Evolutionary conservation across 805 yeast species (phyloP).

Genomic region (Wickerhamomyces queroliae): DNA sequence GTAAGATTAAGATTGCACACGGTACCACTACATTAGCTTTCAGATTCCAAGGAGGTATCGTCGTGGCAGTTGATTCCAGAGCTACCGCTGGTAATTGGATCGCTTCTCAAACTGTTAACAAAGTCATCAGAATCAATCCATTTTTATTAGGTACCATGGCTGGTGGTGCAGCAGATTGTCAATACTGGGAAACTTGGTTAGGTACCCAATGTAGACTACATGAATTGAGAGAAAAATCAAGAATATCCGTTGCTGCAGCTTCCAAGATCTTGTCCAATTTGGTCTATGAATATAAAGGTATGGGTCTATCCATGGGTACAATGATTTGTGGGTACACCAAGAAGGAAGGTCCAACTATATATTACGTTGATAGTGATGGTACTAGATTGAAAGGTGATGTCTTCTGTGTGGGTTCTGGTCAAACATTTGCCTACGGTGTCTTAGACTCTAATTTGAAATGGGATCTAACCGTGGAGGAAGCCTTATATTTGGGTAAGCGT

Average conservation of each 20-base stretch:
- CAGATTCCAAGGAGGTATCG: slow-evolving; percentile 91
- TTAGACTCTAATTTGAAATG: slow-evolving; percentile 87
- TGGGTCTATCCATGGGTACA: slow-evolving; percentile 99
- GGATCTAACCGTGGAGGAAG: slow-evolving; percentile 92
- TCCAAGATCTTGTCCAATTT: slow-evolving; percentile 87
- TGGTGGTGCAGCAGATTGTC: slow-evolving; percentile 99
- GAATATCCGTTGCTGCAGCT: slow-evolving; percentile 95
- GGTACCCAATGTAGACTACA: slow-evolving; percentile 95
- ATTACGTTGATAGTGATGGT: slow-evolving; percentile 96
- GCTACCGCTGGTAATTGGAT: slow-evolving; percentile 98
- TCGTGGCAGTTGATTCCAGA: slow-evolving; percentile 96
- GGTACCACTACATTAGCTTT: slow-evolving; percentile 99
- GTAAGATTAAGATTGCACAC: slow-evolving; percentile 93
- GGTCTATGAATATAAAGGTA: slow-evolving; percentile 91
- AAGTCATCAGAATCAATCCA: slow-evolving; percentile 95
- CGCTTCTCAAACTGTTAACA: slow-evolving; percentile 96
- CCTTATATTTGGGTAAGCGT: slow-evolving; percentile 89
- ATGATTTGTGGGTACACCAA: slow-evolving; percentile 97
- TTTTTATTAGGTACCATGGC: slow-evolving; percentile 96
- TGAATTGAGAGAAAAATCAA: slow-evolving; percentile 89
- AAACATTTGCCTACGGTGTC: slow-evolving; percentile 98
- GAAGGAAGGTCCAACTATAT: slow-evolving; percentile 92
- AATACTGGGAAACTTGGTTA: slow-evolving; percentile 98
- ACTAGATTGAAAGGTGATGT: slow-evolving; percentile 90
- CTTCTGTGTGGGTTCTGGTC: slow-evolving; percentile 98